Percentiles rank a stretch among this genome's conserved stretches.
These are phyloP conservation scores for Pseudopithomyces maydicus DNA, from an alignment of 2,329 filamentous ascomycete species.

Conservation along the genomic window DNA sequence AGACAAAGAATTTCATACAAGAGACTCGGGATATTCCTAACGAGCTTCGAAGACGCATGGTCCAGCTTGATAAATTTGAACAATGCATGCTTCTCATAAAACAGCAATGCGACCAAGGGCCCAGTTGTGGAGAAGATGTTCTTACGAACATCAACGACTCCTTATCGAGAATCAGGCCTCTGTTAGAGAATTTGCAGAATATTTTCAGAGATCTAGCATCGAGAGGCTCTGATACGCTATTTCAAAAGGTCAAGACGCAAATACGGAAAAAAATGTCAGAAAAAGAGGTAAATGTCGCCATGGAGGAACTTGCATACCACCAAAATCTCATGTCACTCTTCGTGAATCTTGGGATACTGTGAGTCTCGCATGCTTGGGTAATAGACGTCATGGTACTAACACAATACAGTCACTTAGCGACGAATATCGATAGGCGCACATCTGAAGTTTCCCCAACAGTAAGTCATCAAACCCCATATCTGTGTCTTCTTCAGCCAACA, in stretches of 20 bases:
- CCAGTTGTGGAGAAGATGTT: background rate
- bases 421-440: conserved; percentile 9
- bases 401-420: background rate
- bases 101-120: conserved; percentile 10
- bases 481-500: background rate
- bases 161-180: conserved; percentile 8
- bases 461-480: background rate
- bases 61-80: conserved; percentile 6
- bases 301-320: conserved; percentile 15
- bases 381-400: background rate
- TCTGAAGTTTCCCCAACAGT: conserved; percentile 8
- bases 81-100: conserved; percentile 13
- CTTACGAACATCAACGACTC: conserved; percentile 10
- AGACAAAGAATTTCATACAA: conserved; percentile 16
- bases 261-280: conserved; percentile 11
- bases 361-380: background rate
- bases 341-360: conserved; percentile 4
- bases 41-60: conserved; percentile 7
- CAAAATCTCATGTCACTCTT: conserved; percentile 8
- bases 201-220: conserved; percentile 12
- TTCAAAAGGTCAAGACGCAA: conserved; percentile 15
- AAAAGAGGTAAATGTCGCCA: conserved; percentile 16
- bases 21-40: conserved; percentile 13
- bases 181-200: conserved; percentile 11
- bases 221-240: conserved; percentile 11